Evolutionary conservation across 2,329 filamentous ascomycete species (phyloP).

Genomic region (Sporothrix protearum): DNA sequence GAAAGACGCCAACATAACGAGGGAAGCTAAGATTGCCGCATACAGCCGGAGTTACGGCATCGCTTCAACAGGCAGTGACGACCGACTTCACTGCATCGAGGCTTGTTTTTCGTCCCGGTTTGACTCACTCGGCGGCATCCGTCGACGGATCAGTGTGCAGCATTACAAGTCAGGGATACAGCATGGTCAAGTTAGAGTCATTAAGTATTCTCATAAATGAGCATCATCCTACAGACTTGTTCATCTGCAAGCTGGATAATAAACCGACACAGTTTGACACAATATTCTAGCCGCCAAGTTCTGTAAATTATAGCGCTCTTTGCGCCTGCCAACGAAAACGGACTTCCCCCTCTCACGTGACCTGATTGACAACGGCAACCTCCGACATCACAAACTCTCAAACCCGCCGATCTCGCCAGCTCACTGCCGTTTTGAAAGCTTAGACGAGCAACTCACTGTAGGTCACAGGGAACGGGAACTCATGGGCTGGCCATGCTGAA

Average conservation of each 20-base stretch:
- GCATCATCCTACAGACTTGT: neutral
- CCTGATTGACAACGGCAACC: neutral
- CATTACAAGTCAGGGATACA: neutral
- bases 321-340: neutral
- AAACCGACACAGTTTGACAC: neutral
- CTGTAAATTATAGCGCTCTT: neutral
- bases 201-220: neutral
- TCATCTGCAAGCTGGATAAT: neutral
- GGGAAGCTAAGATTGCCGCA: too few relatives aligned
- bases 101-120: neutral
- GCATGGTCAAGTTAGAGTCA: neutral
- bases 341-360: constrained; percentile 15
- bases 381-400: constrained; percentile 1
- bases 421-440: neutral
- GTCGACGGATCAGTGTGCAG: neutral
- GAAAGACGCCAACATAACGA: neutral
- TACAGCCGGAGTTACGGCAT: neutral
- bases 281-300: neutral
- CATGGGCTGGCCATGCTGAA: constrained; percentile 29
- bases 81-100: constrained; percentile 8
- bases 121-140: constrained; percentile 5
- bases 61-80: neutral
- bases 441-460: neutral
- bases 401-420: neutral
- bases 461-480: neutral